These are phyloP conservation scores for Pseudozyma thailandica DNA, from an alignment of 1,284 basidiomycete genomes.

Conservation along the genomic window DNA sequence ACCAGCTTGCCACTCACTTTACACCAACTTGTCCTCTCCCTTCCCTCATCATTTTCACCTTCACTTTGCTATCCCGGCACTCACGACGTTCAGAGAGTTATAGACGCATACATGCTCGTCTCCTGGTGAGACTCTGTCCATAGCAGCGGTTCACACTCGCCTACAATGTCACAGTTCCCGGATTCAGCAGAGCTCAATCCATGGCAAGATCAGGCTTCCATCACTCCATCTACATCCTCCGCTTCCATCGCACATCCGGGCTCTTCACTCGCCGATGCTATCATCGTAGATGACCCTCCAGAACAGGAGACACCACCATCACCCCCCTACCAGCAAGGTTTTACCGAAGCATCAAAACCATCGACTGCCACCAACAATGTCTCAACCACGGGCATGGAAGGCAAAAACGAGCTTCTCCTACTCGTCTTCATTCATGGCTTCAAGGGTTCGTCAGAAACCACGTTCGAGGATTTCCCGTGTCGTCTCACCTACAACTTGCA, in stretches of 20 bases:
- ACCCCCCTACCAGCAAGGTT: slow-evolving; percentile 12
- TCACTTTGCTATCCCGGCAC: not conserved
- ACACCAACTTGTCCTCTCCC: not conserved
- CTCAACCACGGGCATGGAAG: slow-evolving; percentile 35
- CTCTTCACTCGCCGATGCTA: slow-evolving; percentile 27
- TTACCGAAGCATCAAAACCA: slow-evolving; percentile 1
- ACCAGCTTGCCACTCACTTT: too few species aligned
- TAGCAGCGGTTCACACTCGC: not conserved
- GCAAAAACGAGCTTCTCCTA: slow-evolving; percentile 40
- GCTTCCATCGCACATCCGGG: slow-evolving; percentile 3
- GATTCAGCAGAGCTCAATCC: slow-evolving; percentile 27
- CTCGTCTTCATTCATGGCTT: slow-evolving; percentile 69
- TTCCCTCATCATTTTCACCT: not conserved
- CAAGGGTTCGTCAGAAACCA: slow-evolving; percentile 78
- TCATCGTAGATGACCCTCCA: slow-evolving; percentile 37
- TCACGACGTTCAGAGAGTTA: too few species aligned
- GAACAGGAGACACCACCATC: slow-evolving; percentile 5
- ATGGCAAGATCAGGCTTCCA: slow-evolving; percentile 9
- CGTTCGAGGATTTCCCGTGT: slow-evolving; percentile 80
- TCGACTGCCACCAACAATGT: slow-evolving; percentile 5
- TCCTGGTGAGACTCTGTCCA: too few species aligned
- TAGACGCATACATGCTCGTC: too few species aligned
- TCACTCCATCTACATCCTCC: not conserved
- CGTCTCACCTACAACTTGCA: slow-evolving; percentile 80
- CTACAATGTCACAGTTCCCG: slow-evolving; percentile 14